Evolutionary conservation across 2,329 filamentous ascomycete genomes (phyloP).

Genomic region (Neopestalotiopsis sp.): DNA sequence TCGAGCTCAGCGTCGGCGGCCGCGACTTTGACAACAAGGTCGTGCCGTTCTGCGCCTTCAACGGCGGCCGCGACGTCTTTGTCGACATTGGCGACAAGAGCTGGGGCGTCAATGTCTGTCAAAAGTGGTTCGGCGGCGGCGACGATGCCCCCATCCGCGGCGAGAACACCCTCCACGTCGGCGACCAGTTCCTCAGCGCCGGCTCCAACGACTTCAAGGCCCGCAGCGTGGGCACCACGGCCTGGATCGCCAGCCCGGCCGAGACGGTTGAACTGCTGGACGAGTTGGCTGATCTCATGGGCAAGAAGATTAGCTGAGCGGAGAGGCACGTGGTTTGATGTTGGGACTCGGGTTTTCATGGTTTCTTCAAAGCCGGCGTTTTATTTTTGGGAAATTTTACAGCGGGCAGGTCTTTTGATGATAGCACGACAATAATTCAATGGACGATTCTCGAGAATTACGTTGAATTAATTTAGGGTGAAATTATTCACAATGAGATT

Average conservation of each 20-base stretch:
- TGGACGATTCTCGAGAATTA: background rate
- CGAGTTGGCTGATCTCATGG: constrained; percentile 70
- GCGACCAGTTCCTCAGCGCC: constrained; percentile 94
- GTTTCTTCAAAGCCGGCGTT: background rate
- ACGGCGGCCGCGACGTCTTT: constrained; percentile 96
- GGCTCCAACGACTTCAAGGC: constrained; percentile 98
- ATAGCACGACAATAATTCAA: background rate
- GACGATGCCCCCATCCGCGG: constrained; percentile 59
- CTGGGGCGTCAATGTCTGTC: constrained; percentile 92
- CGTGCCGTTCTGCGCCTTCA: constrained; percentile 96
- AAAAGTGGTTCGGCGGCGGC: constrained; percentile 77
- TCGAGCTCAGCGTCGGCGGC: constrained; percentile 77
- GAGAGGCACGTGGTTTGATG: background rate
- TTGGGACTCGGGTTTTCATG: background rate
- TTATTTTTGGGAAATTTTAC: background rate
- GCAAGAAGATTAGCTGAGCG: constrained; percentile 43
- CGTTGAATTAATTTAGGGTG: too few species aligned
- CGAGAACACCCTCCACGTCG: constrained; percentile 87
- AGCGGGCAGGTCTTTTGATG: background rate
- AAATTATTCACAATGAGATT: too few species aligned
- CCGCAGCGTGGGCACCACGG: constrained; percentile 87
- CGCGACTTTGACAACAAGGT: constrained; percentile 30
- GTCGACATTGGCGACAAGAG: constrained; percentile 98
- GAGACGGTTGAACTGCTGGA: constrained; percentile 92
- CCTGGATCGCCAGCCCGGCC: constrained; percentile 91